phyloP scores from a whole-genome alignment of 2,329 filamentous ascomycete species.

The Penicillium sp. region DNA sequence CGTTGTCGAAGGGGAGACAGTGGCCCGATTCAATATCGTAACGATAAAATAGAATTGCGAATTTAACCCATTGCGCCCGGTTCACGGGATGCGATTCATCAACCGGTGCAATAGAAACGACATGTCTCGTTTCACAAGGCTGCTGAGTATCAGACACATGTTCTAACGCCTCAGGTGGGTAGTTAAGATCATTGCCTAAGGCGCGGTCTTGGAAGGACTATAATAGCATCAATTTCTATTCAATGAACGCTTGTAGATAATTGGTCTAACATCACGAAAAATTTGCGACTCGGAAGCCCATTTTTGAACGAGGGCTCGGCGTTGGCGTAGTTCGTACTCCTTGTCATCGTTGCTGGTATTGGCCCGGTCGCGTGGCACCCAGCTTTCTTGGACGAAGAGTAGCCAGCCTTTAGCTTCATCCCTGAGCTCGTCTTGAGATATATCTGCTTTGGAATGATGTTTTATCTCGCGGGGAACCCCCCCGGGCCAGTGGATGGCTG shows the following conservation, averaged over 20 bases:
- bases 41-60: neutral
- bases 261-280: neutral
- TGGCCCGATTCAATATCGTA: constrained; percentile 7
- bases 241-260: neutral
- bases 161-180: constrained; percentile 3
- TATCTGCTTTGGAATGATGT: neutral
- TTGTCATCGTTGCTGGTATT: neutral
- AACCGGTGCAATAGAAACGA: neutral
- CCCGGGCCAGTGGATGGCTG: neutral
- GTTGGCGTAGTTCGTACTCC: neutral
- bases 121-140: neutral
- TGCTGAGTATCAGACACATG: constrained; percentile 2
- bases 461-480: neutral
- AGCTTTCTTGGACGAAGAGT: constrained; percentile 2
- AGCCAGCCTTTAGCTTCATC: constrained; percentile 2
- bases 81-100: neutral
- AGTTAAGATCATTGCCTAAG: neutral
- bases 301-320: constrained; percentile 1
- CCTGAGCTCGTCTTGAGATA: neutral
- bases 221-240: neutral
- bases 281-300: constrained; percentile 1
- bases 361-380: neutral
- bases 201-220: neutral
- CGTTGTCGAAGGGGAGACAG: neutral
- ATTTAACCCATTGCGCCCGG: constrained; percentile 5